These are phyloP conservation scores for Arabidopsis suecica DNA, from an alignment of 345 rosid genomes.

Conservation along the genomic window DNA sequence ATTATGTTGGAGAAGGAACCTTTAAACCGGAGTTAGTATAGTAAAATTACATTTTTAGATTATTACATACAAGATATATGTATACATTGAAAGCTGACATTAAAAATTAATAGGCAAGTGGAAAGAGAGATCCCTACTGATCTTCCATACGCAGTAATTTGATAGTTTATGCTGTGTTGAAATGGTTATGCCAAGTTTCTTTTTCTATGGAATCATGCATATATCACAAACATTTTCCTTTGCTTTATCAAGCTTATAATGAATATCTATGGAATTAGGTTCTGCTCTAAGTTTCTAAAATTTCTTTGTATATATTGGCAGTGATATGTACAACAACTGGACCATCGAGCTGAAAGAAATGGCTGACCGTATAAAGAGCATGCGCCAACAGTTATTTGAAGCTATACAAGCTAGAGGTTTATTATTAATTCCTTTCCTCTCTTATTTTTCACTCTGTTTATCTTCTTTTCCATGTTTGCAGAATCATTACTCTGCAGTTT, in stretches of 20 bases:
- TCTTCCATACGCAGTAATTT: not conserved
- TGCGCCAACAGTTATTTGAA: slow-evolving; percentile 69
- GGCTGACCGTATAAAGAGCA: slow-evolving; percentile 73
- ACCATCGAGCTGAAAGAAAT: slow-evolving; percentile 74
- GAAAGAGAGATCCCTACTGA: not conserved
- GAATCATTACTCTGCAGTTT: slow-evolving; percentile 16
- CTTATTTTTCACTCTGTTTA: not conserved
- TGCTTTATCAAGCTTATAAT: slow-evolving; percentile 1
- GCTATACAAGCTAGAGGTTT: slow-evolving; percentile 65
- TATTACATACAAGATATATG: not conserved
- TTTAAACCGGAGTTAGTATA: not conserved
- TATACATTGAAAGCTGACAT: not conserved
- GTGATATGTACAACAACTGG: slow-evolving; percentile 70
- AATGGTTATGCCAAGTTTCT: slow-evolving; percentile 6
- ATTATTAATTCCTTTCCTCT: slow-evolving; percentile 6
- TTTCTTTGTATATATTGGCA: slow-evolving; percentile 37
- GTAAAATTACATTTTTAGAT: slow-evolving; percentile 5
- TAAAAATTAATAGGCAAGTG: not conserved
- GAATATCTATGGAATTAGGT: not conserved
- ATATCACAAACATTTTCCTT: not conserved
- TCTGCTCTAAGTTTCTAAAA: slow-evolving; percentile 31
- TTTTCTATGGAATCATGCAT: slow-evolving; percentile 1
- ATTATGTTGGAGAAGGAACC: slow-evolving; percentile 6
- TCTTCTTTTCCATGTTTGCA: slow-evolving; percentile 1
- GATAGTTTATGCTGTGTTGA: slow-evolving; percentile 15